Evolutionary conservation across 1,284 basidiomycete species (phyloP).

Genomic region (Malassezia caprae): DNA sequence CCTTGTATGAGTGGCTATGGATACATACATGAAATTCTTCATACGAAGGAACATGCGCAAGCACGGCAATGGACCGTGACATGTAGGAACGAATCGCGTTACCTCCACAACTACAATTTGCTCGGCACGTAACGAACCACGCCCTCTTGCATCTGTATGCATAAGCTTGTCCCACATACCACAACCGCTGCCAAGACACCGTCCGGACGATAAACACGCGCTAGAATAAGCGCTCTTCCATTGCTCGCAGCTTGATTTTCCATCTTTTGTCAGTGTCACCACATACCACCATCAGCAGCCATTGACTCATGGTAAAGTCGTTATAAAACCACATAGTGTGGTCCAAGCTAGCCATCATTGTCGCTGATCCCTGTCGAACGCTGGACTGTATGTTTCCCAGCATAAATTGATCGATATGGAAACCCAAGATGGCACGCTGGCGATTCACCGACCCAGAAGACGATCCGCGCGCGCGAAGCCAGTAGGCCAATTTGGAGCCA

Average conservation of each 20-base stretch:
- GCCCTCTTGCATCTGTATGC: conserved; percentile 13
- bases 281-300: conserved; percentile 39
- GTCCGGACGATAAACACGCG: conserved; percentile 36
- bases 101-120: neutral
- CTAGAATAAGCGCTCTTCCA: conserved; percentile 38
- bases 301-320: conserved; percentile 35
- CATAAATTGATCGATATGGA: conserved; percentile 22
- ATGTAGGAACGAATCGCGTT: neutral
- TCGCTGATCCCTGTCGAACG: conserved; percentile 22
- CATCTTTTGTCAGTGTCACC: conserved; percentile 20
- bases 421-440: conserved; percentile 40
- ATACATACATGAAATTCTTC: conserved; percentile 20
- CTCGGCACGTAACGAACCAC: conserved; percentile 6
- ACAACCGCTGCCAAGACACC: conserved; percentile 39
- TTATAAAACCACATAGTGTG: conserved; percentile 47
- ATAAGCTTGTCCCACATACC: conserved; percentile 11
- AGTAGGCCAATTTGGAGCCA: conserved; percentile 41
- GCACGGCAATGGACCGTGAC: conserved; percentile 1
- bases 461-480: conserved; percentile 33
- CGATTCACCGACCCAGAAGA: conserved; percentile 26
- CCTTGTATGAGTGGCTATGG: neutral
- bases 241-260: conserved; percentile 41
- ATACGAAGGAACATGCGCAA: conserved; percentile 21
- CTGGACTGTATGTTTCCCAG: conserved; percentile 30
- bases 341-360: conserved; percentile 46